Evolutionary conservation across 2,329 filamentous ascomycete genomes (phyloP).

Genomic region (Microascus cirrosus): DNA sequence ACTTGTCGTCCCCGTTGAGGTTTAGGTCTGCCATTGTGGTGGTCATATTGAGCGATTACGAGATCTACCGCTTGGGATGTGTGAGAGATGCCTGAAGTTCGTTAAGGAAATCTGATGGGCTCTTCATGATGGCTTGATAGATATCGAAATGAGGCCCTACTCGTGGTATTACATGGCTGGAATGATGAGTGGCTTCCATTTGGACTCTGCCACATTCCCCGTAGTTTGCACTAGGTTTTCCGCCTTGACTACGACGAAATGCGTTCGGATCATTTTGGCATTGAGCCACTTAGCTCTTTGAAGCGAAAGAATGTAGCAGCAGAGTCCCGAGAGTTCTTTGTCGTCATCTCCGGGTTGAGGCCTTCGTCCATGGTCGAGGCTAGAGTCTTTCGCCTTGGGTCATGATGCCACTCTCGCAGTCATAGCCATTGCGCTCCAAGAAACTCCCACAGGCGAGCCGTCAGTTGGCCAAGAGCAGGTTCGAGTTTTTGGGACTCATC

Average conservation of each 20-base stretch:
- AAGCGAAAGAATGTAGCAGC: background rate
- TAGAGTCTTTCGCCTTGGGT: too few relatives aligned
- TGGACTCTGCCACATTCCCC: background rate
- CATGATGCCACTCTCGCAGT: too few relatives aligned
- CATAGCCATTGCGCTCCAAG: too few relatives aligned
- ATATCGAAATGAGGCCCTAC: background rate
- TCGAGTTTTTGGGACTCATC: too few relatives aligned
- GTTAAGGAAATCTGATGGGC: background rate
- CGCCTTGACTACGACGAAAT: background rate
- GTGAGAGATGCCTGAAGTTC: too few relatives aligned
- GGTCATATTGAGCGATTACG: background rate
- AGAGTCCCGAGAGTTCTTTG: too few relatives aligned
- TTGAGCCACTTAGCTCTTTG: background rate
- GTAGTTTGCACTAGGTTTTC: background rate
- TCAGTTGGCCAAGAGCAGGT: too few relatives aligned
- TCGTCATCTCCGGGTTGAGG: too few relatives aligned
- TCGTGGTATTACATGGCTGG: background rate
- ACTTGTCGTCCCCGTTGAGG: constrained; percentile 6
- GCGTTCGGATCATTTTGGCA: background rate
- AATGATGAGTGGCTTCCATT: background rate
- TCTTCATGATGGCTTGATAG: background rate
- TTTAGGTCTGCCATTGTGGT: background rate
- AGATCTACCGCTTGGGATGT: too few relatives aligned
- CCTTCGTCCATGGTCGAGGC: too few relatives aligned
- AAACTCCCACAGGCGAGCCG: too few relatives aligned